These are phyloP conservation scores for Penicillium lividum DNA, from an alignment of 495 filamentous ascomycete species.

Conservation along the genomic window DNA sequence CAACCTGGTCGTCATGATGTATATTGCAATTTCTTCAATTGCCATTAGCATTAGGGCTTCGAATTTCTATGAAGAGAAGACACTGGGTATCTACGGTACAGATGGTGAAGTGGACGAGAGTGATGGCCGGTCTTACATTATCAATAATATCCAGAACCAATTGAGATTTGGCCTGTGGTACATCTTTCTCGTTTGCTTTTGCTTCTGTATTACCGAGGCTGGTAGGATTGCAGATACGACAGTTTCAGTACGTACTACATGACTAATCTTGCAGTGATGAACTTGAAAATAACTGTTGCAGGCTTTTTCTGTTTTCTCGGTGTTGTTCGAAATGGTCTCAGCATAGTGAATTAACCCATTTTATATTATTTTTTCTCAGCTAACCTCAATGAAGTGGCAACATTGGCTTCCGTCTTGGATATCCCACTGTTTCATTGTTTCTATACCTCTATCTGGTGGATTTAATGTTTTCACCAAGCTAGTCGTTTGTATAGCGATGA, in stretches of 20 bases:
- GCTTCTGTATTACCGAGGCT: not conserved
- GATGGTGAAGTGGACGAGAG: conserved; percentile 23
- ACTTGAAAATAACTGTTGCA: not conserved
- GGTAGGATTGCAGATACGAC: not conserved
- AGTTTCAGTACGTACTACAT: not conserved
- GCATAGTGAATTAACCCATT: not conserved
- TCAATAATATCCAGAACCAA: not conserved
- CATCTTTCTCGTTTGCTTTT: not conserved
- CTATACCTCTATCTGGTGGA: conserved; percentile 64
- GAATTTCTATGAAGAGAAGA: conserved; percentile 68
- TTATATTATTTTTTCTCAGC: no score
- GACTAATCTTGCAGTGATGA: not conserved
- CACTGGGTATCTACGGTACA: conserved; percentile 64
- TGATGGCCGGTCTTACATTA: not conserved
- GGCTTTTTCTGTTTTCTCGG: not conserved
- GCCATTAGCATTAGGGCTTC: conserved; percentile 70
- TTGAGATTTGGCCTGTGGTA: not conserved
- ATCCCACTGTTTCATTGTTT: not conserved
- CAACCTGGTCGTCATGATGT: conserved; percentile 68
- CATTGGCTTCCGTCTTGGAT: not conserved
- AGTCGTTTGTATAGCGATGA: conserved; percentile 83
- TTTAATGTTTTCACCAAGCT: conserved; percentile 78
- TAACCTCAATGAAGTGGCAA: not conserved
- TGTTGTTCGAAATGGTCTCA: not conserved
- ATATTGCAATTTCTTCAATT: conserved; percentile 74